These are phyloP conservation scores for Sideroxylon spinosum DNA, from an alignment of 179 eudicot genomes.

Conservation along the genomic window DNA sequence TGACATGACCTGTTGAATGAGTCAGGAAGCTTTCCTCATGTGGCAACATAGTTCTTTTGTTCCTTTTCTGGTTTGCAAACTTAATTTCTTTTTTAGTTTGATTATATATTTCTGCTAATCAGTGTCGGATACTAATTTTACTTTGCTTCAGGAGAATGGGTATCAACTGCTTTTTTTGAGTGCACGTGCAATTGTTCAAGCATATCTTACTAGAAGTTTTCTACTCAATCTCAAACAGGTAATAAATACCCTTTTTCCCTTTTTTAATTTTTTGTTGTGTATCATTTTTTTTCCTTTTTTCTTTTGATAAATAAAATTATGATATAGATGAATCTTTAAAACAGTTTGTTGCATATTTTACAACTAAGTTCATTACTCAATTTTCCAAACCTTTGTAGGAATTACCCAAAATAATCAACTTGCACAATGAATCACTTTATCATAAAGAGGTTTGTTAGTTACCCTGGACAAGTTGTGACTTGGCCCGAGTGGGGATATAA, in stretches of 20 bases:
- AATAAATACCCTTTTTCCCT: neutral
- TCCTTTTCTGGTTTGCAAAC: neutral
- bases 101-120: neutral
- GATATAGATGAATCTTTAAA: no score
- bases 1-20: no score
- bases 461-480: no score
- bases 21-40: no score
- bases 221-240: constrained; percentile 94
- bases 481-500: no score
- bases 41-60: neutral
- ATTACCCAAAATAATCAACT: no score
- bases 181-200: constrained; percentile 98
- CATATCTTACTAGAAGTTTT: constrained; percentile 88
- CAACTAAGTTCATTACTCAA: no score
- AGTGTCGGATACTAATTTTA: neutral
- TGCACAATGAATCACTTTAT: no score
- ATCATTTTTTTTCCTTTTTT: neutral
- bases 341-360: no score
- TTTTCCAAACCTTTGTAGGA: no score
- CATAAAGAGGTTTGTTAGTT: no score
- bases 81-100: neutral
- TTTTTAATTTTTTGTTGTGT: neutral
- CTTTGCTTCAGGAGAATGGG: constrained; percentile 75
- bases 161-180: constrained; percentile 91
- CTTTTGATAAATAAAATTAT: no score